These are phyloP conservation scores for Spatholobus suberectus DNA, from an alignment of 306 rosid genomes.

Conservation along the genomic window DNA sequence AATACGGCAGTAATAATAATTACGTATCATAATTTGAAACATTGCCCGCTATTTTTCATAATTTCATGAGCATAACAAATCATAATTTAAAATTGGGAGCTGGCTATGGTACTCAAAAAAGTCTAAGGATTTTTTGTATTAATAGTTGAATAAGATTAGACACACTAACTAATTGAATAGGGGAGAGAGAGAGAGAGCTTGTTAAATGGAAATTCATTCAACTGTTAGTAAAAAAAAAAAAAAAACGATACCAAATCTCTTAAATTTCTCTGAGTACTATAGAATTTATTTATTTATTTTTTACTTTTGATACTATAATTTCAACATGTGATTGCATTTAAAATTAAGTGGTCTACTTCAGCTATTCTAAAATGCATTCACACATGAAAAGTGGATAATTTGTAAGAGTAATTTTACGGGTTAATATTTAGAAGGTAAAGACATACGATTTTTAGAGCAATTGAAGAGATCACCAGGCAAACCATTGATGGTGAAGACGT, in stretches of 20 bases:
- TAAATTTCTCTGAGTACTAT: no score
- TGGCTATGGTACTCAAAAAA: no score
- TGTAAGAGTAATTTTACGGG: background rate
- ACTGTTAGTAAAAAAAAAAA: no score
- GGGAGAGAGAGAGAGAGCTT: no score
- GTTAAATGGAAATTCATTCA: no score
- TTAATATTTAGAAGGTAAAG: background rate
- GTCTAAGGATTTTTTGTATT: no score
- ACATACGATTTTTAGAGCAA: slow-evolving; percentile 46
- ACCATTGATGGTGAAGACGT: slow-evolving; percentile 69
- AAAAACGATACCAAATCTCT: no score
- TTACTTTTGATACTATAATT: background rate
- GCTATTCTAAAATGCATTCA: background rate
- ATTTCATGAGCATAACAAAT: background rate
- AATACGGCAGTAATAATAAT: background rate
- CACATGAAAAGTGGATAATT: background rate
- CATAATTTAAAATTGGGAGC: no score
- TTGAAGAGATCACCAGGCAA: slow-evolving; percentile 61
- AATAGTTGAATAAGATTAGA: no score
- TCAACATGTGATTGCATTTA: background rate
- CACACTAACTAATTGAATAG: no score
- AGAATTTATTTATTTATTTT: no score
- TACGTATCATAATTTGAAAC: background rate
- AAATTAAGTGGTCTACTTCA: background rate
- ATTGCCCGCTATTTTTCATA: background rate